phyloP scores from a whole-genome alignment of 2,329 filamentous ascomycete genomes.

The Plenodomus tracheiphilus region DNA sequence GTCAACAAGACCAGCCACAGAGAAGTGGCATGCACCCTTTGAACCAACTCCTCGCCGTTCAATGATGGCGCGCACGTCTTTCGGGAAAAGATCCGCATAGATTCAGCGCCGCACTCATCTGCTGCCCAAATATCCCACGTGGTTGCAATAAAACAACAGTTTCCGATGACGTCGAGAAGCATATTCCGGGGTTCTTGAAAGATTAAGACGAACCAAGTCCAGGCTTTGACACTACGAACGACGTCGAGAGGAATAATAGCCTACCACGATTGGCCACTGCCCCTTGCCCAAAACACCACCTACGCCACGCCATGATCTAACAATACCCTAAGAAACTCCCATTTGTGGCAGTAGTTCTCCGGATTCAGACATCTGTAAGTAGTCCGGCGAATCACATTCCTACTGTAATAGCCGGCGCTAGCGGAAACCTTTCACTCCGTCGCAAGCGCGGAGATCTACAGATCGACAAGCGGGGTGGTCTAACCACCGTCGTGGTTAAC shows the following conservation, averaged over 20 bases:
- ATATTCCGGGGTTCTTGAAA: neutral
- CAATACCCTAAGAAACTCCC: neutral
- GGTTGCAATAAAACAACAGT: too few relatives aligned
- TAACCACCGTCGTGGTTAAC: constrained; percentile 1
- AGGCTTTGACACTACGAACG: neutral
- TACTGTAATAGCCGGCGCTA: neutral
- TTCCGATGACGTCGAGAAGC: neutral
- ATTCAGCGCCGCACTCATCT: neutral
- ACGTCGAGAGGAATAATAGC: neutral
- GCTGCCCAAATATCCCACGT: neutral
- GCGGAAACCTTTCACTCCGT: neutral
- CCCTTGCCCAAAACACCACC: neutral
- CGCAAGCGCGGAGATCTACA: constrained; percentile 4
- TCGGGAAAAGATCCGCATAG: neutral
- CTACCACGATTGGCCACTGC: neutral
- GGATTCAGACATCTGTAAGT: neutral
- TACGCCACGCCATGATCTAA: neutral
- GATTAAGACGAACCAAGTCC: neutral
- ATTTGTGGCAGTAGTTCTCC: neutral
- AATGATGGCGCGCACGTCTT: neutral
- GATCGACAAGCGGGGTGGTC: constrained; percentile 9
- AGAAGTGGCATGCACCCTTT: neutral
- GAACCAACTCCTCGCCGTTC: neutral
- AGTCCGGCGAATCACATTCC: neutral
- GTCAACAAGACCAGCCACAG: too few relatives aligned